These are phyloP conservation scores for Elsinoe necatrix DNA, from an alignment of 2,329 filamentous ascomycete genomes.

Conservation along the genomic window DNA sequence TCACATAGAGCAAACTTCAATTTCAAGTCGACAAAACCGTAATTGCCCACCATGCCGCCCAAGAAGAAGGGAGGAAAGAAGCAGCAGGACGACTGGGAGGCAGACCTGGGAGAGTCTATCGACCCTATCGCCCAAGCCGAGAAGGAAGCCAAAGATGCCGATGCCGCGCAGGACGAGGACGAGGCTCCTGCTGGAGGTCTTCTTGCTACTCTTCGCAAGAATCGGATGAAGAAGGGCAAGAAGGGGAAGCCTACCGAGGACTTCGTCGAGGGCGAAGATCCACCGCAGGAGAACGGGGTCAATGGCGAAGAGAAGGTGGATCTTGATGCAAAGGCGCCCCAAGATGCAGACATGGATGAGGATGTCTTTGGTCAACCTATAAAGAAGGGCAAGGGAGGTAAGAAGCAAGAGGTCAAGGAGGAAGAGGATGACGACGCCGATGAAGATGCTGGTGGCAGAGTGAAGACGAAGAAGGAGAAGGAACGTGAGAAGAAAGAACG, in stretches of 20 bases:
- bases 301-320: constrained; percentile 33
- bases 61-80: constrained; percentile 89
- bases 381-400: constrained; percentile 59
- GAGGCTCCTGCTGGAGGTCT: constrained; percentile 43
- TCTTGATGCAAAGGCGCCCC: constrained; percentile 60
- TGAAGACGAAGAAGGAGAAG: constrained; percentile 97
- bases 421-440: constrained; percentile 38
- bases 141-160: constrained; percentile 36
- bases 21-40: neutral
- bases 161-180: constrained; percentile 41
- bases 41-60: constrained; percentile 60
- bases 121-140: constrained; percentile 50
- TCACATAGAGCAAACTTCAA: neutral
- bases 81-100: constrained; percentile 86
- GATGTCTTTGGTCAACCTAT: constrained; percentile 73
- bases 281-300: constrained; percentile 31
- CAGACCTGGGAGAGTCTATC: constrained; percentile 73
- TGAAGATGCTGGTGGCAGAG: constrained; percentile 51
- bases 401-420: constrained; percentile 33
- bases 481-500: constrained; percentile 96
- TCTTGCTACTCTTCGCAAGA: constrained; percentile 46
- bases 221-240: constrained; percentile 72
- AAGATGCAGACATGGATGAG: constrained; percentile 62
- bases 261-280: constrained; percentile 59
- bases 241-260: constrained; percentile 71